Evolutionary conservation across 1,284 basidiomycete species (phyloP), one percentile per base, ranked within the genome.

Genomic region (Puccinia coronata): DNA sequence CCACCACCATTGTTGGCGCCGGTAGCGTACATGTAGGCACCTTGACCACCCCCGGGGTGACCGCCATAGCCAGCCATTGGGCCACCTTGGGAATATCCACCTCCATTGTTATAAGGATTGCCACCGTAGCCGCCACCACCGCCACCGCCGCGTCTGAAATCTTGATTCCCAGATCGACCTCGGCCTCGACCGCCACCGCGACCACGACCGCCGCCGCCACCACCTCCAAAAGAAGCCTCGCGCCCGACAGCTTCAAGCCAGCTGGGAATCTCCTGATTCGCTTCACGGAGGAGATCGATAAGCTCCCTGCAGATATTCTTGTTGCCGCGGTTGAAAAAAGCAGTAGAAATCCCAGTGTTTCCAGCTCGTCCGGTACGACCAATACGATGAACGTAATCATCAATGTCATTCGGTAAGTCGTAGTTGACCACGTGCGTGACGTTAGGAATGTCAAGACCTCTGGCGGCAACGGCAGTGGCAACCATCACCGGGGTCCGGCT

Each of bases 341-440:
- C 93, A 39, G 87, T 99, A 47, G 93, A 92, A 83, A 92, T 90
- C 89, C 96, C 96, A n/a, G 92, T 93, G 89, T 99, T 99, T 84
- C 96, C 96, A 20, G 97, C 97, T 91, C 96, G 96, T 80, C 97
- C 96, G 28, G 97, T 99, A 90, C 96, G 94, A 89, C 96, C 96
- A 86, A 98, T 97, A 86, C 95, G 94, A 87, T 98, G 95, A 72
- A 97, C 96, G 87, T 98, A 97, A 87, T 98, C 96, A 86, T 99
- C 96, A 82, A 99, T 96, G 88, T 99, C 97, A 82, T 92, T 93
- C 25, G 96, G 96, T 25, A 99, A 89, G 87, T 99, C 97, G 88
- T 98, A 99, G 87, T 96, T 96, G 88, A 99, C 90, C 85, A 99
- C 96, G 87, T 99, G 96, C 39, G 94, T 98, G 85, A 99, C 97